phyloP scores from a whole-genome alignment of 108 stramenopile species.

The Chaetoceros tenuissimus region DNA sequence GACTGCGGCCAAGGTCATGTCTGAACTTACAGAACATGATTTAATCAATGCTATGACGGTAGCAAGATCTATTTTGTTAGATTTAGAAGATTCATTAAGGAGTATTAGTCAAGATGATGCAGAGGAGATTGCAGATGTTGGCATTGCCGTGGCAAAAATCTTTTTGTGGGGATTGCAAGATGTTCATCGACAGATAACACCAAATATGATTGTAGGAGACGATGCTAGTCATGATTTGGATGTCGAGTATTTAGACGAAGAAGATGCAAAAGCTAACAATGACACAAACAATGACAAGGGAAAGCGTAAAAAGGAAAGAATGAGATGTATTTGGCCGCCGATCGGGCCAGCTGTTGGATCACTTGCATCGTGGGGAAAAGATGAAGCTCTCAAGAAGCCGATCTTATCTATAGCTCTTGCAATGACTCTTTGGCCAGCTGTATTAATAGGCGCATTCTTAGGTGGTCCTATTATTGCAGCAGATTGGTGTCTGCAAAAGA shows the following conservation, averaged over 20 bases:
- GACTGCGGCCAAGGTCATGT: not conserved
- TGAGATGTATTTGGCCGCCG: conserved; percentile 75
- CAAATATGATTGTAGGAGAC: conserved; percentile 13
- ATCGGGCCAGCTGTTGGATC: conserved; percentile 48
- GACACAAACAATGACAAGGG: conserved; percentile 10
- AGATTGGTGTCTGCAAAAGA: conserved; percentile 54
- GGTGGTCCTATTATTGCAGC: conserved; percentile 48
- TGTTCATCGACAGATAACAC: conserved; percentile 41
- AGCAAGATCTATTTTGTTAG: conserved; percentile 41
- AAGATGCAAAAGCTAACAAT: conserved; percentile 11
- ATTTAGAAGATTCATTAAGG: conserved; percentile 60
- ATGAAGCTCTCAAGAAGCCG: conserved; percentile 40
- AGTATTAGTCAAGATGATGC: conserved; percentile 57
- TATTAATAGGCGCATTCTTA: conserved; percentile 44
- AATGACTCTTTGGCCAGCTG: conserved; percentile 61
- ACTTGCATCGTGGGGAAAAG: conserved; percentile 37
- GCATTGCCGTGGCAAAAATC: conserved; percentile 55
- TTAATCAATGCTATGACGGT: conserved; percentile 36
- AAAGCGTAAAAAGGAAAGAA: conserved; percentile 15
- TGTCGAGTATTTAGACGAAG: conserved; percentile 25
- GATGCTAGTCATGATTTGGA: not conserved
- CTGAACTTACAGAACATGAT: conserved; percentile 24
- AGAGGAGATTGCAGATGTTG: conserved; percentile 78
- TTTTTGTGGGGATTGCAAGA: conserved; percentile 52
- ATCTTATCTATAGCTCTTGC: conserved; percentile 55